Evolutionary conservation across 345 rosid genomes (phyloP), one percentile per base, ranked within the genome.

Genomic region (Eucalyptus pauciflora): DNA sequence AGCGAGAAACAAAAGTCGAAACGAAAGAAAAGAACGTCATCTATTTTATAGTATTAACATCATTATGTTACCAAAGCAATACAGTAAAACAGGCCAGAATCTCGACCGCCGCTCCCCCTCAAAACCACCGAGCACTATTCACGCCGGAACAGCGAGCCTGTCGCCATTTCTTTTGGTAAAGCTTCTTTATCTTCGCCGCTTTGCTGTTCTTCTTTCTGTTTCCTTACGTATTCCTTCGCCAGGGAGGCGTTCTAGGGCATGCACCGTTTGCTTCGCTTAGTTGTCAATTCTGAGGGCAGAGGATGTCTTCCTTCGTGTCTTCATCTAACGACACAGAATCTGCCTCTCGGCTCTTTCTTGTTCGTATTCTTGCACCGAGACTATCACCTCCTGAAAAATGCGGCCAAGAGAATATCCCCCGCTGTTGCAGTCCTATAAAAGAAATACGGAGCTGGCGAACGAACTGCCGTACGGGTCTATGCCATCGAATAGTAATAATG

Each of bases 401-500:
- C 48, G 13, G 48, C 46, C 69, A 58, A 58, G 41, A 37, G 41
- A 37, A 37, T 37, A 37, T 37, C 41, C 41, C 41, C 41, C 41
- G 41, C 41, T 37, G 41, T 37, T 37, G 41, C 41, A 37, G 41
- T 37, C 41, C 41, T 37, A 37, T 37, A 37, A 37, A 37, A 37
- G 58, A 52, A 18, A 52, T 52, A 52, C 56, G 10, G 29, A 52
- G 56, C 56, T 52, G 24, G 56, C 3, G 54, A 51, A 51, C 9
- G 2, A 51, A 51, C 56, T 51, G 56, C 56, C 22, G 22, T 51
- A 51, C 22, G 8, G 54, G 54, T 51, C 56, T 52, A 52, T 52
- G 56, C 56, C 56, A 3, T 50, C 18, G 52, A 52, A 52, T 94
- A 71, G 92, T 90, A 91, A 93, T 93, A 48, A 94, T 86, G 88